A percentile compares a stretch with the other conserved stretches of the same genome.
phyloP scores from a whole-genome alignment of 1,139 yeast genomes.

The Pichia kudriavzevii region DNA sequence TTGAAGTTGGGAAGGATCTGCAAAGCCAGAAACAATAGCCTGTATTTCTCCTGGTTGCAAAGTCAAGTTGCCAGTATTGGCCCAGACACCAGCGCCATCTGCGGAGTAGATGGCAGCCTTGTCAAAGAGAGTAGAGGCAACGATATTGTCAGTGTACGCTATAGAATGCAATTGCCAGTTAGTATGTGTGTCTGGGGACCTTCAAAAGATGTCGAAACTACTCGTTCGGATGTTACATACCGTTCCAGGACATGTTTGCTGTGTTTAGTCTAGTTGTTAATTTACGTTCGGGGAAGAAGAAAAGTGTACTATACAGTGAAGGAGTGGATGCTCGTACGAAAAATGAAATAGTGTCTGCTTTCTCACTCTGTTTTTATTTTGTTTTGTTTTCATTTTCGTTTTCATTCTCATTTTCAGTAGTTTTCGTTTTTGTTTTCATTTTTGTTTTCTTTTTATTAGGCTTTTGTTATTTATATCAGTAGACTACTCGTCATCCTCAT shows the following conservation, averaged over 20 bases:
- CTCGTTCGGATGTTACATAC: conserved; percentile 23
- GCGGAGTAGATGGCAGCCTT: conserved; percentile 88
- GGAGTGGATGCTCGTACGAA: no score
- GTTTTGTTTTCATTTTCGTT: no score
- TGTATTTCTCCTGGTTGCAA: conserved; percentile 65
- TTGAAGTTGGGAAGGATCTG: conserved; percentile 71
- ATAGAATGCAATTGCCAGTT: conserved; percentile 24
- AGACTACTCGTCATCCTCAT: conserved; percentile 39
- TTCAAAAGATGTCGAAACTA: not conserved
- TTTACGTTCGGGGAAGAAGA: no score
- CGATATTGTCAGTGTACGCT: conserved; percentile 92
- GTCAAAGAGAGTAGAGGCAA: conserved; percentile 81
- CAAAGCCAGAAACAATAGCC: conserved; percentile 72
- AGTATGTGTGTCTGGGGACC: conserved; percentile 23
- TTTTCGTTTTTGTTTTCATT: no score
- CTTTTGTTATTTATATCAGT: no score
- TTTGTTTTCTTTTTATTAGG: no score
- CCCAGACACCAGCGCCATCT: conserved; percentile 96
- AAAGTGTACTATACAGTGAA: no score
- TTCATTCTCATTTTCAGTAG: no score
- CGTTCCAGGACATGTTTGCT: conserved; percentile 32
- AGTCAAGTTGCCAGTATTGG: conserved; percentile 65
- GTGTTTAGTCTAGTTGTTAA: not conserved
- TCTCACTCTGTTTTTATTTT: no score
- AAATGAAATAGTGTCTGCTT: no score